Evolutionary conservation across 257 asterid genomes (phyloP).

Genomic region (Nicotiana tabacum): DNA sequence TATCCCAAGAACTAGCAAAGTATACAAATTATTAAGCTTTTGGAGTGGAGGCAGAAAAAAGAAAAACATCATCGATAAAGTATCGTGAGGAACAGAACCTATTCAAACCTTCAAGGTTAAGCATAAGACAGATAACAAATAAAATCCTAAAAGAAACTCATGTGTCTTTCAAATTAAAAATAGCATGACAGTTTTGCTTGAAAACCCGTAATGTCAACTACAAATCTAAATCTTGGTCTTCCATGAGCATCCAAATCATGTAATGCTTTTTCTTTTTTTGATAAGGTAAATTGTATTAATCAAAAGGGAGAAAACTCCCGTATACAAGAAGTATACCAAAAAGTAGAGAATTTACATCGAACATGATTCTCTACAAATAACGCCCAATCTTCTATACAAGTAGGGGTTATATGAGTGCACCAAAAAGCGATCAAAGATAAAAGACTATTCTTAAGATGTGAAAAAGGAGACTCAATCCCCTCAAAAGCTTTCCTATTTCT

Average conservation of each 20-base stretch:
- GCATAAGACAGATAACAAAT: not conserved
- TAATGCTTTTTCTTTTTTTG: not conserved
- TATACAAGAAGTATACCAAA: too few relatives aligned
- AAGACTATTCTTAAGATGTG: too few relatives aligned
- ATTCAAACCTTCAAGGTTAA: not conserved
- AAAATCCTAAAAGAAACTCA: not conserved
- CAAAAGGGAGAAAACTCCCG: too few relatives aligned
- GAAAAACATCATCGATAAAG: not conserved
- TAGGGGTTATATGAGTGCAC: too few relatives aligned
- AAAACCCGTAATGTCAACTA: not conserved
- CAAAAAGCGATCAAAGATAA: too few relatives aligned
- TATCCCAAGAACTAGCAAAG: not conserved
- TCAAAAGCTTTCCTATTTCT: too few relatives aligned
- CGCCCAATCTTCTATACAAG: too few relatives aligned
- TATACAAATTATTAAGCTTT: not conserved
- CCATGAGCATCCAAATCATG: not conserved
- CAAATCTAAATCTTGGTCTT: not conserved
- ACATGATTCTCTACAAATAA: too few relatives aligned
- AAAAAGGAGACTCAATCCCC: too few relatives aligned
- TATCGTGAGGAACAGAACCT: not conserved
- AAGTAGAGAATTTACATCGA: too few relatives aligned
- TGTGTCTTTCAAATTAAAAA: not conserved
- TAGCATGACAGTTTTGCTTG: not conserved
- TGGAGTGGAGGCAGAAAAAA: not conserved
- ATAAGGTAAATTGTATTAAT: too few relatives aligned